These are phyloP conservation scores for Zygosaccharomyces gambellarensis DNA, from an alignment of 805 yeast species.

Conservation along the genomic window DNA sequence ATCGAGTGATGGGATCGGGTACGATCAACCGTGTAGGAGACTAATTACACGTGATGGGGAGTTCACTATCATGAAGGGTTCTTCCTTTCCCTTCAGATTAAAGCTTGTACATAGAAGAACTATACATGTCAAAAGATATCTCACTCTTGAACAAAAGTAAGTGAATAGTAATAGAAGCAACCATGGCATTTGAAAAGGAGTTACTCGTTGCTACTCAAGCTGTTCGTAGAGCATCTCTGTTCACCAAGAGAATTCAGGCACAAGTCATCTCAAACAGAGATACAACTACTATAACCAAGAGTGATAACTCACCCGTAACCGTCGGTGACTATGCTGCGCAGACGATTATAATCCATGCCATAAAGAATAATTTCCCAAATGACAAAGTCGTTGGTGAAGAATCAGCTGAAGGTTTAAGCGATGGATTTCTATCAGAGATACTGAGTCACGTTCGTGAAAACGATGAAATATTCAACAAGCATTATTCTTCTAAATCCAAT, in stretches of 20 bases:
- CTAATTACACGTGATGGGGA: slow-evolving; percentile 3
- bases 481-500: slow-evolving; percentile 21
- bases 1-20: slow-evolving; percentile 66
- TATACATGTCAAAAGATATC: not conserved
- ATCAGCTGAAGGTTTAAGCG: slow-evolving; percentile 64
- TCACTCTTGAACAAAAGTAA: not conserved
- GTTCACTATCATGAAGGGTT: not conserved
- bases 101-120: slow-evolving; percentile 1
- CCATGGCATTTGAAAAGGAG: slow-evolving; percentile 54
- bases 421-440: slow-evolving; percentile 46
- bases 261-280: slow-evolving; percentile 46
- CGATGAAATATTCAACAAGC: slow-evolving; percentile 41
- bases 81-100: not conserved
- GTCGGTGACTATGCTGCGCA: slow-evolving; percentile 96
- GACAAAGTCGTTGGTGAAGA: slow-evolving; percentile 96
- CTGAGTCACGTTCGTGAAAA: slow-evolving; percentile 53
- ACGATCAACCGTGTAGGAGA: slow-evolving; percentile 11
- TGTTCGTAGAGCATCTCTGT: slow-evolving; percentile 76
- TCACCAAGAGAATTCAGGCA: slow-evolving; percentile 62
- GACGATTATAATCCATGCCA: slow-evolving; percentile 82
- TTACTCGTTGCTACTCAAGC: slow-evolving; percentile 80
- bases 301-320: slow-evolving; percentile 92
- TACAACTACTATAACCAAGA: slow-evolving; percentile 63
- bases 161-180: not conserved
- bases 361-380: slow-evolving; percentile 68